phyloP scores from a whole-genome alignment of 139 green algal species.

The Chlamydomonas sp. region DNA sequence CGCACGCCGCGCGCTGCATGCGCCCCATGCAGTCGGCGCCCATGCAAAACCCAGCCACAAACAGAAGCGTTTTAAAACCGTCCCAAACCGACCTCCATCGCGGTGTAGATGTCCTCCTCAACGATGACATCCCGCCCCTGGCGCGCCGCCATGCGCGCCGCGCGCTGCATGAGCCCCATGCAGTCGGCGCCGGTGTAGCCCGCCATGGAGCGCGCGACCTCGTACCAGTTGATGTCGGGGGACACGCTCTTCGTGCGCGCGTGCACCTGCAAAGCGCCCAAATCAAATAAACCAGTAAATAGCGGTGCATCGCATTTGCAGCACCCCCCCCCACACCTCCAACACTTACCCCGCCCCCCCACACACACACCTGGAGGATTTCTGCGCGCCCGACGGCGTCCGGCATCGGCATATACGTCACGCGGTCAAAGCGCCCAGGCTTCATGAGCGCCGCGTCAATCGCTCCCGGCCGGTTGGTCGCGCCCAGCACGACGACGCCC shows the following conservation, averaged over 20 bases:
- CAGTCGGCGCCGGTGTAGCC: slow-evolving; percentile 86
- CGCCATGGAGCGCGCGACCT: slow-evolving; percentile 71
- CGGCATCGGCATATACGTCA: slow-evolving; percentile 85
- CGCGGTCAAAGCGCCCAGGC: slow-evolving; percentile 92
- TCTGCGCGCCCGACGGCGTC: slow-evolving; percentile 68
- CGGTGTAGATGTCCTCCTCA: slow-evolving; percentile 76
- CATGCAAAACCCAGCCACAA: no score
- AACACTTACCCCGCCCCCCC: no score
- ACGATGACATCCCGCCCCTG: slow-evolving; percentile 52
- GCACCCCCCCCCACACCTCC: background rate
- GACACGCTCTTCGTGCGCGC: slow-evolving; percentile 68
- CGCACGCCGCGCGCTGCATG: slow-evolving; percentile 81
- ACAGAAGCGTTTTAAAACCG: no score
- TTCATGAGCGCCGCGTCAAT: slow-evolving; percentile 83
- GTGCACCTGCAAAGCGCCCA: slow-evolving; percentile 70
- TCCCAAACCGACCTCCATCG: slow-evolving; percentile 79
- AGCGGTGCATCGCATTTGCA: no score
- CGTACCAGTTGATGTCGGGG: slow-evolving; percentile 66
- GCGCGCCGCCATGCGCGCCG: slow-evolving; percentile 69
- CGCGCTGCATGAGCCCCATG: slow-evolving; percentile 86
- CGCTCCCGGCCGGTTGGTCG: slow-evolving; percentile 88
- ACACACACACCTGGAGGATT: slow-evolving; percentile 74
- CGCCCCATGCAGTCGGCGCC: no score
- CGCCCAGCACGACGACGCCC: slow-evolving; percentile 89
- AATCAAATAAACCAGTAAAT: no score